phyloP scores from a whole-genome alignment of 2,329 filamentous ascomycete genomes.

The Talaromyces sp. region DNA sequence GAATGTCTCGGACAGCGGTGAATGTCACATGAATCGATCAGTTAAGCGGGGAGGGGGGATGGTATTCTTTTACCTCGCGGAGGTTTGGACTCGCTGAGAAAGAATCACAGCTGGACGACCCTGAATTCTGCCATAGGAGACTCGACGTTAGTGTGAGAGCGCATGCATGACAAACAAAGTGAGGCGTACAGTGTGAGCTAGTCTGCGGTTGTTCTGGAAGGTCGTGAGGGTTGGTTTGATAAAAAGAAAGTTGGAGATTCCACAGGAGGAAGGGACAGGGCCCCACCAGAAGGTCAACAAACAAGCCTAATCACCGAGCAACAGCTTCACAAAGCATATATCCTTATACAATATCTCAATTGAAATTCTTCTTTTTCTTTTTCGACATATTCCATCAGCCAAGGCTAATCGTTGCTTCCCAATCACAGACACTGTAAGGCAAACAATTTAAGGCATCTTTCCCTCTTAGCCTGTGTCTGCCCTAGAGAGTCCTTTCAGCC shows the following conservation, averaged over 20 bases:
- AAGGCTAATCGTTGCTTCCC: not conserved
- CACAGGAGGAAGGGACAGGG: not conserved
- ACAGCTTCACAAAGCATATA: not conserved
- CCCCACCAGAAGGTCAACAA: slow-evolving; percentile 14
- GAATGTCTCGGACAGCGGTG: slow-evolving; percentile 11
- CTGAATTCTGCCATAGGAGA: not conserved
- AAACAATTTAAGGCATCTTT: slow-evolving; percentile 14
- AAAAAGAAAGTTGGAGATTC: not conserved
- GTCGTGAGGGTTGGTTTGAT: not conserved
- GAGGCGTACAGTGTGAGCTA: not conserved
- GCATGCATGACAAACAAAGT: slow-evolving; percentile 8
- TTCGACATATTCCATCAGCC: not conserved
- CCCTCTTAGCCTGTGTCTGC: not conserved
- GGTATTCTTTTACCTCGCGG: not conserved
- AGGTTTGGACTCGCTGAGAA: not conserved
- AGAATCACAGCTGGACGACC: not conserved
- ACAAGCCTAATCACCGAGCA: slow-evolving; percentile 16
- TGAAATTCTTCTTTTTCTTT: not conserved
- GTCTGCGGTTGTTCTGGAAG: not conserved
- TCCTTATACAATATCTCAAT: no score
- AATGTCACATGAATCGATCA: slow-evolving; percentile 11
- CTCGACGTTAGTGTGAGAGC: not conserved
- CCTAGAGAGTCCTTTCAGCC: not conserved
- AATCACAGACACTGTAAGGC: not conserved
- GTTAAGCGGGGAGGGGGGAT: not conserved